phyloP scores from a whole-genome alignment of 768 basidiomycete species.

The Sporobolomyces pararoseus region DNA sequence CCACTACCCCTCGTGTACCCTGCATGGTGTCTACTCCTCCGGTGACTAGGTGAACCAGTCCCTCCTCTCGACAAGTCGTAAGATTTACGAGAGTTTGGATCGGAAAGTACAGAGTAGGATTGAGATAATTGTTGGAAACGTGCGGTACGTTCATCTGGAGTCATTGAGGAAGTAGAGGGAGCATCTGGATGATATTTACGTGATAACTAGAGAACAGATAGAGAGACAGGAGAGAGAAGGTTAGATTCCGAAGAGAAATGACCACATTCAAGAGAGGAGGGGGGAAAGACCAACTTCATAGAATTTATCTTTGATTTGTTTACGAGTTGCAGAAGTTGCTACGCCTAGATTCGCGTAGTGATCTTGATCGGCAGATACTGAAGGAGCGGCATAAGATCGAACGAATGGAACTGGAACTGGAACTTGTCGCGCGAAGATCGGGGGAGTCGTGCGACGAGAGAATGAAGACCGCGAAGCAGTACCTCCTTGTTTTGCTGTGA shows the following conservation, averaged over 20 bases:
- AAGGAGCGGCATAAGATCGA: neutral
- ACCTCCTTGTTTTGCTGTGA: too few species aligned
- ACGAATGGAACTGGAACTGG: neutral
- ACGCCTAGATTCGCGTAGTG: conserved; percentile 35
- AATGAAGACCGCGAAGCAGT: too few species aligned
- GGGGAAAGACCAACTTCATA: conserved; percentile 28
- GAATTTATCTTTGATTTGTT: conserved; percentile 37
- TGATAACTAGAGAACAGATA: conserved; percentile 23
- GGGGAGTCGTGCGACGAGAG: neutral
- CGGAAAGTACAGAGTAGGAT: conserved; percentile 38
- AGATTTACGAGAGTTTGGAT: conserved; percentile 16
- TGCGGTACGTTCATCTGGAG: conserved; percentile 29
- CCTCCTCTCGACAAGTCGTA: conserved; percentile 34
- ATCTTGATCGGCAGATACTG: conserved; percentile 25
- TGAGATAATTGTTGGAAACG: conserved; percentile 35
- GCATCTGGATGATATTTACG: conserved; percentile 40
- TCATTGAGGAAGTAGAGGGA: conserved; percentile 33
- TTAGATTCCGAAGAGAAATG: too few species aligned
- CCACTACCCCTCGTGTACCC: conserved; percentile 24
- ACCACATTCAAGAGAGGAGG: neutral
- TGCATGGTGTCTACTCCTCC: conserved; percentile 1
- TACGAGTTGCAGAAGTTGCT: neutral
- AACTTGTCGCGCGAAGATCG: conserved; percentile 1
- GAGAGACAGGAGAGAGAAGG: too few species aligned
- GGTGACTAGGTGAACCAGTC: neutral